Conservation (phyloP, 2,329 filamentous ascomycete species). For the Verticillium zaregamsianum region DNA sequence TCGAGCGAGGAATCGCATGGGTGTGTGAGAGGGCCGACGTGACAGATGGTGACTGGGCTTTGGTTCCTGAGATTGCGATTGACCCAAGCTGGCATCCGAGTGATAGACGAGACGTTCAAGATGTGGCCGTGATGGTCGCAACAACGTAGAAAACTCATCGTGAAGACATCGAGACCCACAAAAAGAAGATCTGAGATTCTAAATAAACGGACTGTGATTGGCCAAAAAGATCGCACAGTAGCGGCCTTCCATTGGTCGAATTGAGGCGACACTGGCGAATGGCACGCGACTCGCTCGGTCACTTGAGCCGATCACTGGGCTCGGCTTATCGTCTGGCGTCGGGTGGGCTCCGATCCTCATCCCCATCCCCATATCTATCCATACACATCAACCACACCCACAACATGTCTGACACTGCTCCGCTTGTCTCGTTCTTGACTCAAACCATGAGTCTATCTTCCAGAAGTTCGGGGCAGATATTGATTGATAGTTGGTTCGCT, state of each 20-base stretch:
- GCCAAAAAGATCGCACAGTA: not conserved
- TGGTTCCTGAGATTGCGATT: conserved; percentile 1
- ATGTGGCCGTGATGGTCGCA: not conserved
- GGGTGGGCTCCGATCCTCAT: not conserved
- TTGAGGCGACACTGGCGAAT: not conserved
- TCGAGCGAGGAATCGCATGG: conserved; percentile 9
- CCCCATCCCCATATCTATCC: not conserved
- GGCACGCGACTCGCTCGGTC: not conserved
- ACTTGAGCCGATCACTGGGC: not conserved
- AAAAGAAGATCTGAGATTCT: not conserved
- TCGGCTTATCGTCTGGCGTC: not conserved
- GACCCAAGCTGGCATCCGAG: not conserved
- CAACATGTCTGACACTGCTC: not conserved
- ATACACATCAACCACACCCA: not conserved
- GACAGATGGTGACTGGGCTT: not conserved
- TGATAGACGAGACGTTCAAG: not conserved
- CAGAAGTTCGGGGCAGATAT: not conserved
- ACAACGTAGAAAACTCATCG: not conserved
- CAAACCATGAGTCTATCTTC: not conserved
- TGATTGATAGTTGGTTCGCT: not conserved
- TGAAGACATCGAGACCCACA: not conserved
- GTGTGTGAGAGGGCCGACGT: not conserved
- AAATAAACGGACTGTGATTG: not conserved
- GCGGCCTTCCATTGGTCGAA: not conserved
- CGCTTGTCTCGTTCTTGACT: not conserved